Evolutionary conservation across 169 alveolate genomes (phyloP).

Genomic region (Plasmodium knowlesi): DNA sequence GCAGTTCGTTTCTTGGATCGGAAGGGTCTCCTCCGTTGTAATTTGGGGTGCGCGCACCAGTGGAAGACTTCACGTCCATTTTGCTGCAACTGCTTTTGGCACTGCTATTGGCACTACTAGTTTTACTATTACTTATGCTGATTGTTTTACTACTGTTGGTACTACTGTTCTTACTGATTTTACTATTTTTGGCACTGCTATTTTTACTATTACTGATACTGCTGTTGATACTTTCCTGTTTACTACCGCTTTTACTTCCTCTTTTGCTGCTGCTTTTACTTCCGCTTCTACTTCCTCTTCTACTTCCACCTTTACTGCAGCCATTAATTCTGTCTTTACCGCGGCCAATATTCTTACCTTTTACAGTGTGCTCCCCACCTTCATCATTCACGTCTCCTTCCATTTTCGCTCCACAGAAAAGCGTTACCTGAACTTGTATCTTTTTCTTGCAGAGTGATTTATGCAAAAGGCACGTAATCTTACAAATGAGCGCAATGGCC

Average conservation of each 20-base stretch:
- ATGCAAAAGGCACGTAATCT: not conserved
- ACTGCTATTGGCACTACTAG: not conserved
- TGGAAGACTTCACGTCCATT: not conserved
- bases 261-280: not conserved
- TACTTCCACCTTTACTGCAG: constrained; percentile 1
- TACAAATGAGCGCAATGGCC: not conserved
- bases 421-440: not conserved
- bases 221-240: not conserved
- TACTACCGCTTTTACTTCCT: not conserved
- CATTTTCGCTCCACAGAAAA: constrained; percentile 5
- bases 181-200: not conserved
- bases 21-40: not conserved
- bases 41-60: constrained; percentile 10
- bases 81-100: not conserved
- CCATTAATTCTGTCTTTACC: not conserved
- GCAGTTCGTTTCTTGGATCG: constrained; percentile 15
- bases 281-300: not conserved
- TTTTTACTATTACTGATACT: not conserved
- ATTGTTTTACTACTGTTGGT: not conserved
- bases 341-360: not conserved
- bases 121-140: not conserved
- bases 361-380: not conserved
- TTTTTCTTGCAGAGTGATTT: not conserved
- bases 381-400: constrained; percentile 32
- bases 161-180: not conserved